phyloP scores from a whole-genome alignment of 495 filamentous ascomycete genomes.

The Penicillium chermesinum region DNA sequence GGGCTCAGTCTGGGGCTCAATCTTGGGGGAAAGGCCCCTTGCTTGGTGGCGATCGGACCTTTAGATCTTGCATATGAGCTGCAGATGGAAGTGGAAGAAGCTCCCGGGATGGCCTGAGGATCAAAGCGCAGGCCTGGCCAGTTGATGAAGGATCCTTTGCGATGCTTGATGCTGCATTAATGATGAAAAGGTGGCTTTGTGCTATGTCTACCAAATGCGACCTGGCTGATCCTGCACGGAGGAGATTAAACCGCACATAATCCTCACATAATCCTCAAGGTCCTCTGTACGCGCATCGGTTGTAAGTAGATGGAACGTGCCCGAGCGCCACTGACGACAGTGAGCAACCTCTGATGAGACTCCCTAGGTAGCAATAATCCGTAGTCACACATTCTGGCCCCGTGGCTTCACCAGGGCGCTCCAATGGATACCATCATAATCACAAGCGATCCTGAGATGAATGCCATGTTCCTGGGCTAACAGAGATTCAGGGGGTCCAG shows the following conservation, averaged over 20 bases:
- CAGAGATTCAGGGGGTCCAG: background rate
- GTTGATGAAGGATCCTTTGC: background rate
- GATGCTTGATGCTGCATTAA: too few species aligned
- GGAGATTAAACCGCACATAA: too few species aligned
- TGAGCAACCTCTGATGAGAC: too few species aligned
- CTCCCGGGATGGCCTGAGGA: slow-evolving; percentile 6
- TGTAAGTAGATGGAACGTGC: background rate
- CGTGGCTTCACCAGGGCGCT: background rate
- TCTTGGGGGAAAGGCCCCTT: slow-evolving; percentile 3
- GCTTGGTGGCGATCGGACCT: slow-evolving; percentile 10
- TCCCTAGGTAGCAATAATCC: too few species aligned
- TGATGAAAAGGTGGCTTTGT: background rate
- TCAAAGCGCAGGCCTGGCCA: background rate
- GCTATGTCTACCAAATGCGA: too few species aligned
- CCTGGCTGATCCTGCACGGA: too few species aligned
- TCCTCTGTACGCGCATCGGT: background rate
- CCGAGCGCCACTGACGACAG: background rate
- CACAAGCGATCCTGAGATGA: background rate
- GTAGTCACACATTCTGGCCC: too few species aligned
- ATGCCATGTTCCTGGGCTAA: background rate
- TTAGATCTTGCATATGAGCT: slow-evolving; percentile 24
- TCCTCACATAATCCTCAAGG: too few species aligned
- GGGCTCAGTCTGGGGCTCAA: background rate
- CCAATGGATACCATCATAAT: background rate
- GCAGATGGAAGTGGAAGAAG: slow-evolving; percentile 19